phyloP scores from a whole-genome alignment of 2,329 filamentous ascomycete genomes.

The Diaporthe humulicola region DNA sequence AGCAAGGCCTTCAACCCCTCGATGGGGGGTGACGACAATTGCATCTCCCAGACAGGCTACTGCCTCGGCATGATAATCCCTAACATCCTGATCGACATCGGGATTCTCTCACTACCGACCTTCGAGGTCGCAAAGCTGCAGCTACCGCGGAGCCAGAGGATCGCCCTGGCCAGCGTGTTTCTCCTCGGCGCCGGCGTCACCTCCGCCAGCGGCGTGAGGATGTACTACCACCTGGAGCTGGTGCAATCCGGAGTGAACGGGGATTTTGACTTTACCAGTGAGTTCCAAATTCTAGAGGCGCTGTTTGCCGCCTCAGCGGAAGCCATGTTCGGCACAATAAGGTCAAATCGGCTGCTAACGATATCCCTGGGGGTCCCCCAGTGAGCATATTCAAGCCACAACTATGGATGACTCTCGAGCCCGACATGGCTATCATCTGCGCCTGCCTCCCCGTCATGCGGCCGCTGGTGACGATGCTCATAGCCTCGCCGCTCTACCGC shows the following conservation, averaged over 20 bases:
- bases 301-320: neutral
- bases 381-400: neutral
- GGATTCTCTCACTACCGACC: conserved; percentile 28
- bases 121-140: conserved; percentile 29
- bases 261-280: neutral
- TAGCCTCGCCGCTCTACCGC: neutral
- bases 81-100: conserved; percentile 23
- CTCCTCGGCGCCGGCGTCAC: conserved; percentile 19
- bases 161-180: conserved; percentile 19
- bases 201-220: neutral
- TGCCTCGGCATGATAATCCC: conserved; percentile 18
- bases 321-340: fast-evolving
- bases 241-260: neutral
- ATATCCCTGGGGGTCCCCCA: neutral
- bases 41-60: neutral
- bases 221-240: conserved; percentile 26
- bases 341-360: neutral
- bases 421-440: conserved; percentile 25
- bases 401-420: conserved; percentile 23
- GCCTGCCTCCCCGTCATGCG: conserved; percentile 22
- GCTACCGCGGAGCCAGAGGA: neutral
- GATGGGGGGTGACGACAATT: fast-evolving
- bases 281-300: neutral
- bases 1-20: neutral
- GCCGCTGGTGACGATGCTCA: conserved; percentile 1